Conservation (phyloP, 441 rosid species). For the Brassica hybrid region DNA sequence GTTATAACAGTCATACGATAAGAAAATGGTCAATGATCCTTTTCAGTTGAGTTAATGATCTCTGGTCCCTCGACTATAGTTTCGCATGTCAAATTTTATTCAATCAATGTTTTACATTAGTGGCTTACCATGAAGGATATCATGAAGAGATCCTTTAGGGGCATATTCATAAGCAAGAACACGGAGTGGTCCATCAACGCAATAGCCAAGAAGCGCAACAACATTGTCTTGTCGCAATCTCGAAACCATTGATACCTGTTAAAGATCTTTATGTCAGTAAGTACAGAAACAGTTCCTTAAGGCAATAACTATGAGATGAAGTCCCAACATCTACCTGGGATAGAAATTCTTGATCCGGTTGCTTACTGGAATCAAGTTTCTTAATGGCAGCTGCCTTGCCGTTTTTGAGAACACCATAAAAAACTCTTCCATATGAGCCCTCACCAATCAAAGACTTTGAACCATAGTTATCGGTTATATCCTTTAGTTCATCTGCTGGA, state of each 20-base stretch:
- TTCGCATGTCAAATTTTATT: neutral
- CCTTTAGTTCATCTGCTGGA: conserved; percentile 57
- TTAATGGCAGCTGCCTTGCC: conserved; percentile 65
- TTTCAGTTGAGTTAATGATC: neutral
- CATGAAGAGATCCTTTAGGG: conserved; percentile 68
- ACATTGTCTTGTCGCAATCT: conserved; percentile 65
- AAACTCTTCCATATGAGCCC: conserved; percentile 69
- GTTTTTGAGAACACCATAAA: conserved; percentile 55
- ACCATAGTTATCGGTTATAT: conserved; percentile 60
- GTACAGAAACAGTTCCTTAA: neutral
- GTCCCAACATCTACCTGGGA: conserved; percentile 51
- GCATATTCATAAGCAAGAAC: conserved; percentile 67
- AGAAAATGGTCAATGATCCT: neutral
- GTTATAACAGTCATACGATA: neutral
- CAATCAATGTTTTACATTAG: neutral
- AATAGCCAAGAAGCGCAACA: conserved; percentile 67
- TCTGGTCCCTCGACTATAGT: neutral
- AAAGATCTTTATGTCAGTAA: conserved; percentile 17
- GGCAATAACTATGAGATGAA: neutral
- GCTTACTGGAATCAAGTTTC: conserved; percentile 69
- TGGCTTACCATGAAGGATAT: conserved; percentile 61
- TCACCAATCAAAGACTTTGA: conserved; percentile 58
- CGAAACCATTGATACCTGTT: conserved; percentile 66
- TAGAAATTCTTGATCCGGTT: conserved; percentile 62
- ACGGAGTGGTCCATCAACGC: conserved; percentile 58